These are phyloP conservation scores for Pseudocercospora crystallina DNA, from an alignment of 2,329 filamentous ascomycete species.

Conservation along the genomic window DNA sequence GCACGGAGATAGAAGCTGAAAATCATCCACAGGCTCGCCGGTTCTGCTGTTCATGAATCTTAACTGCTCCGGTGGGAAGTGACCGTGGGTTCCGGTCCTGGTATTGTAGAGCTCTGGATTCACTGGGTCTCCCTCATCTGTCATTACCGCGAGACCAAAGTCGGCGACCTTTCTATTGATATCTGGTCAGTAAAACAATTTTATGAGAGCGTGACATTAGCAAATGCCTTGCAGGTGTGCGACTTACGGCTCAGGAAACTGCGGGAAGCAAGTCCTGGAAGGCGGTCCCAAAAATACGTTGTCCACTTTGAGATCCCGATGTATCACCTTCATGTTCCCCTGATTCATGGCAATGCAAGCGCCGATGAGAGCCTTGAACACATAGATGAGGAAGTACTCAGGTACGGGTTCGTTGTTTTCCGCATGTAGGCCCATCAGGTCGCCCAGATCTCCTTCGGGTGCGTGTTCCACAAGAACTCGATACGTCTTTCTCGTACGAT, in stretches of 20 bases:
- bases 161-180: conserved; percentile 16
- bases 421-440: not conserved
- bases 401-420: not conserved
- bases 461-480: conserved; percentile 11
- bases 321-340: conserved; percentile 15
- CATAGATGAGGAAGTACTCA: conserved; percentile 8
- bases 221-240: too few relatives aligned
- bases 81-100: conserved; percentile 14
- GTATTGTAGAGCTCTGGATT: conserved; percentile 14
- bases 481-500: not conserved
- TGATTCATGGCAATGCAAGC: conserved; percentile 11
- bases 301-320: conserved; percentile 23
- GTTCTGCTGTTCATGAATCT: conserved; percentile 7
- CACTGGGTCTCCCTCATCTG: conserved; percentile 10
- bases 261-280: not conserved
- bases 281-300: conserved; percentile 24
- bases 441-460: conserved; percentile 7
- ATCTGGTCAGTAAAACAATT: too few relatives aligned
- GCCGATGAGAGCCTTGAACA: conserved; percentile 14
- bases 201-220: too few relatives aligned
- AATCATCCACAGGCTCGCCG: conserved; percentile 12
- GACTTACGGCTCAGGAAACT: not conserved
- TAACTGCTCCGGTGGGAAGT: conserved; percentile 14
- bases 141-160: conserved; percentile 19
- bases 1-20: conserved; percentile 14